Conservation (phyloP, 768 basidiomycete species). For the Boletus sp. region DNA sequence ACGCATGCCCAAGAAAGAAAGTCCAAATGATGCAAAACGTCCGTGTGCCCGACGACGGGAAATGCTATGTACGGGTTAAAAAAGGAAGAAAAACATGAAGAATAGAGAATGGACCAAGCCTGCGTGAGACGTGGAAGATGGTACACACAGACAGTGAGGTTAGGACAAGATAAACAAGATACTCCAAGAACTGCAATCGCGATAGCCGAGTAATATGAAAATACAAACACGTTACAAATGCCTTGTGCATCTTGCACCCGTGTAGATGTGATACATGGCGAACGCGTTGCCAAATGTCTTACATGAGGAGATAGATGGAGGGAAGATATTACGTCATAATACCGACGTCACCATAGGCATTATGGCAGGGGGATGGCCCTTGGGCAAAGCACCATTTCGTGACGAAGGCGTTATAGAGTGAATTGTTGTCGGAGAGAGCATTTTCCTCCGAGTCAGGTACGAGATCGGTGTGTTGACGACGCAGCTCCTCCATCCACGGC, state of each 20-base stretch:
- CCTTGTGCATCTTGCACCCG: not conserved
- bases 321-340: conserved; percentile 19
- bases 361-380: conserved; percentile 29
- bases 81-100: not conserved
- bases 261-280: not conserved
- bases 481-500: not conserved
- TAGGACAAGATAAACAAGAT: not conserved
- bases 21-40: not conserved
- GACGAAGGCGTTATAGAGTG: conserved; percentile 59
- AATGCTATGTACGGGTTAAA: not conserved
- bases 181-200: not conserved
- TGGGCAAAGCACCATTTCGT: conserved; percentile 69
- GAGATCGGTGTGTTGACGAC: not conserved
- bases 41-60: too few relatives aligned
- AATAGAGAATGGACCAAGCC: not conserved
- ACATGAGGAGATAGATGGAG: not conserved
- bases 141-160: not conserved
- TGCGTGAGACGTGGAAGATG: not conserved
- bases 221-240: not conserved
- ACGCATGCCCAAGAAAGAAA: not conserved
- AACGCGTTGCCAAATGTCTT: not conserved
- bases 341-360: conserved; percentile 10
- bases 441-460: conserved; percentile 13
- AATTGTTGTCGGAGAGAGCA: conserved; percentile 21
- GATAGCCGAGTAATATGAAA: not conserved